Evolutionary conservation across 495 filamentous ascomycete species (phyloP), one percentile per base, ranked within the genome.

Genomic region (Aspergillus coremiiformis): DNA sequence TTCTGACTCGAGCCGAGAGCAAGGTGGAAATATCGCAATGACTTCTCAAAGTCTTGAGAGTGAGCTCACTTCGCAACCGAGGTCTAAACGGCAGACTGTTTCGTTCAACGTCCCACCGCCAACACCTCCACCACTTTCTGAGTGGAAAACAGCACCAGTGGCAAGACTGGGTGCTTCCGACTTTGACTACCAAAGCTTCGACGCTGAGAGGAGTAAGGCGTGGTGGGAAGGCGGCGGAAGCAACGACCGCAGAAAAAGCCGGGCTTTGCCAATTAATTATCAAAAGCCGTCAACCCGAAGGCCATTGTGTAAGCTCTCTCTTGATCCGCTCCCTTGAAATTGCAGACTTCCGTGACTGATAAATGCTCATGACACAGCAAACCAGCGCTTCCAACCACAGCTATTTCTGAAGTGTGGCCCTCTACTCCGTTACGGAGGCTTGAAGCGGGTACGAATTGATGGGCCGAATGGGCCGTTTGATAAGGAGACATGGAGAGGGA

Each of bases 321-420:
- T 22, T 17, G 14, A 15, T 27, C 2, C 19, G 54, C 49, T 14
- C 11, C 5, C 7, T 59, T 14, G 7, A 44, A 23, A 15, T 43
- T 37, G 4, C 23, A 29, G 14, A 12, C 1, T 42, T 7, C 41
- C 6, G 11, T 30, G 15, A 51, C 55, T 72, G 54, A 70, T 56
- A 53, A 53, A 26, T 10, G 47, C 21, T 12, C 24, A 27, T 30
- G n/a, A 37, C 19, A 62, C 61, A 78, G 76, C 68, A 42, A 76
- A 77, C 33, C 87, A 89, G 23, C 76, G 74, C 51, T 98, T 96
- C 70, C 84, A 84, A 49, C 93, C 93, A 11, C 77, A 79, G 11
- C 70, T 98, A 5, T 90, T 88, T 64, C 75, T 98, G 41, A 89
- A 88, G 67, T 92, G 90, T 62, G 93, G 93, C 4, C 93, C 93